Conservation (phyloP, 768 basidiomycete genomes). For the Mycena maculata region DNA sequence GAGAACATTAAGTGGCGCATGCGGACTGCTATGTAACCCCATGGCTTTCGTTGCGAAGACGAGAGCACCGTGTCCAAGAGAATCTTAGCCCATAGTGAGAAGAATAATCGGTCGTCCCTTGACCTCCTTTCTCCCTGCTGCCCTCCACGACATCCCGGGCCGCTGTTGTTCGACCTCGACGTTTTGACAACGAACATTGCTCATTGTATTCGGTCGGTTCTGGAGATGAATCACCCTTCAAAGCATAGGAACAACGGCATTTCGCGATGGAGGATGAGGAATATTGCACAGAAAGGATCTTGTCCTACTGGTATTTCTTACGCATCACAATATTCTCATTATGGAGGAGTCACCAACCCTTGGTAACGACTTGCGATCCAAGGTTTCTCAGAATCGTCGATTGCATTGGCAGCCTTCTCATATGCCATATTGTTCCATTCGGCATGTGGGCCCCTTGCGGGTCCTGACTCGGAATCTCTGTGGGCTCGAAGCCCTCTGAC, state of each 20-base stretch:
- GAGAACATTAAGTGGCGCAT: too few species aligned
- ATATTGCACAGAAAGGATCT: constrained; percentile 6
- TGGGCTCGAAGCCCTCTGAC: constrained; percentile 12
- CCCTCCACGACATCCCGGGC: not conserved
- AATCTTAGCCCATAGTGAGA: too few species aligned
- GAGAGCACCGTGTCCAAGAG: too few species aligned
- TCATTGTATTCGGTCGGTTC: not conserved
- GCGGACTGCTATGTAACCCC: too few species aligned
- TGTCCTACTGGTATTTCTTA: constrained; percentile 6
- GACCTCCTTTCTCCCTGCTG: not conserved
- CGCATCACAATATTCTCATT: constrained; percentile 2
- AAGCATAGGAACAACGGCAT: too few species aligned
- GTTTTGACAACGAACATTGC: not conserved
- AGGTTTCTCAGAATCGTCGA: constrained; percentile 19
- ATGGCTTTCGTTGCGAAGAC: too few species aligned
- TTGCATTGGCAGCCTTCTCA: constrained; percentile 3
- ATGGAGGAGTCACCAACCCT: constrained; percentile 2
- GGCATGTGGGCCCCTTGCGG: constrained; percentile 3
- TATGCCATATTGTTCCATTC: not conserved
- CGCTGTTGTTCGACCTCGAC: constrained; percentile 3
- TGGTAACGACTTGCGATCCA: constrained; percentile 8
- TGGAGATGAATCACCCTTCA: too few species aligned
- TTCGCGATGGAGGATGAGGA: not conserved
- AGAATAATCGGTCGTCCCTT: not conserved
- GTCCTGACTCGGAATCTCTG: constrained; percentile 10